phyloP scores from a whole-genome alignment of 441 rosid species.

The Jatropha podagrica region DNA sequence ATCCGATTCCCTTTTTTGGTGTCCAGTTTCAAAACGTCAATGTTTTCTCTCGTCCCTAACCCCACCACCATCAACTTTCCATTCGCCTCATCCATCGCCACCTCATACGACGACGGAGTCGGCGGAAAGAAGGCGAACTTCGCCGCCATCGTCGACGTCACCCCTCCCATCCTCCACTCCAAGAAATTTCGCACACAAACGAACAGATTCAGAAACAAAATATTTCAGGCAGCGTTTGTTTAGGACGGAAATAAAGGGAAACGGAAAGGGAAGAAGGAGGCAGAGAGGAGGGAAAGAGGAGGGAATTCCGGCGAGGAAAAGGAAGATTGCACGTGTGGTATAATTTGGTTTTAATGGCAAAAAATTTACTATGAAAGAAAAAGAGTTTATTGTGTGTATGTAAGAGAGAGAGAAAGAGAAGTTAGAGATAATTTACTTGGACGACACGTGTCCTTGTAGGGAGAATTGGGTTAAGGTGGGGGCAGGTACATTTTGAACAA shows the following conservation, averaged over 20 bases:
- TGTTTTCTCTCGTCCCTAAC: slow-evolving; percentile 52
- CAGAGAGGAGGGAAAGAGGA: slow-evolving; percentile 21
- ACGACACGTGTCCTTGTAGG: slow-evolving; percentile 16
- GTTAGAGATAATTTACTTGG: background rate
- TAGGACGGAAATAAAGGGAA: background rate
- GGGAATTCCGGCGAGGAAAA: slow-evolving; percentile 46
- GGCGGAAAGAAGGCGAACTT: slow-evolving; percentile 97
- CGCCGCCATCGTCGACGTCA: slow-evolving; percentile 89
- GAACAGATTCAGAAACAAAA: background rate
- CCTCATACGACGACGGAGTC: slow-evolving; percentile 73
- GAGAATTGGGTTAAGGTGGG: background rate
- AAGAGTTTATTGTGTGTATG: background rate
- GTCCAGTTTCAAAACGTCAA: slow-evolving; percentile 57
- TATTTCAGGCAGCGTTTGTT: background rate
- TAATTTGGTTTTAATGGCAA: background rate
- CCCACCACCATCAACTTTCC: slow-evolving; percentile 62
- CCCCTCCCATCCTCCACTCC: slow-evolving; percentile 54
- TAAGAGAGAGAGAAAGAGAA: background rate
- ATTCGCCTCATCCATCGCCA: slow-evolving; percentile 41
- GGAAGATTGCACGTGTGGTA: slow-evolving; percentile 46
- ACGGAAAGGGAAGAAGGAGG: background rate
- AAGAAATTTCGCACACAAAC: background rate
- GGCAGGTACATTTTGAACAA: background rate
- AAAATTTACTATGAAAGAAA: background rate
- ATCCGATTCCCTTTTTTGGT: slow-evolving; percentile 85